Evolutionary conservation across 176 grass and related monocot genomes (phyloP), one percentile per base, ranked within the genome.

Genomic region (Rhynchospora tenuis): DNA sequence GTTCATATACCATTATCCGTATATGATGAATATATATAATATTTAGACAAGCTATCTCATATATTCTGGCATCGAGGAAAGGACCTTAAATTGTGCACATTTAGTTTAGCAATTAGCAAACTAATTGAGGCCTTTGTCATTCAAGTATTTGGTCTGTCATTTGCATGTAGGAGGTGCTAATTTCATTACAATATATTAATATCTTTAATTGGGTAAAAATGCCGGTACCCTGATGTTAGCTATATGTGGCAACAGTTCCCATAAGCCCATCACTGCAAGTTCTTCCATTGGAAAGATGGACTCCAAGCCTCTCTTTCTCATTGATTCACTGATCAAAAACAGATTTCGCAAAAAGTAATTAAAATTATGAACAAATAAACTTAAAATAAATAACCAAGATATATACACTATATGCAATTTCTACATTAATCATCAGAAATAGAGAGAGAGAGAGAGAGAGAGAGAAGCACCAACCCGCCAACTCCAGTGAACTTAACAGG

Each of bases 271-370:
- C 78, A 98, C 85, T 52, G 95, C 70, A 83, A 98, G 88, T 46
- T 98, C 90, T 91, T 98, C 95, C 92, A 98, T 94, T 24, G 95
- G 88, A 86, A 98, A 98, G 85, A 95, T 57, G 27, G 89, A 88
- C 75, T 87, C 59, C 84, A 98, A 62, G 26, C 95, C 95, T 93
- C 88, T 86, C 79, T 90, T 91, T 59, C 73, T 64, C 95, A 95
- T 98, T 66, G 89, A 81, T 81, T 83, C 78, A 66, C 95, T 98
- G 64, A 81, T 81, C 12, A 83, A 69, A 38, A 70, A 85, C 31
- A 82, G 60, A 73, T 84, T 44, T 12, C 73, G 61, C 0, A 48
- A 67, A 26, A 44, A 78, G 64, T 46, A 83, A 67, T 67, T 7
- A 24, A 51, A 73, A 27, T 83, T 45, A 9, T 48, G 24, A 11